Base-by-base conservation (phyloP, 495 filamentous ascomycete genomes). In the Penicillium cinerascens region DNA sequence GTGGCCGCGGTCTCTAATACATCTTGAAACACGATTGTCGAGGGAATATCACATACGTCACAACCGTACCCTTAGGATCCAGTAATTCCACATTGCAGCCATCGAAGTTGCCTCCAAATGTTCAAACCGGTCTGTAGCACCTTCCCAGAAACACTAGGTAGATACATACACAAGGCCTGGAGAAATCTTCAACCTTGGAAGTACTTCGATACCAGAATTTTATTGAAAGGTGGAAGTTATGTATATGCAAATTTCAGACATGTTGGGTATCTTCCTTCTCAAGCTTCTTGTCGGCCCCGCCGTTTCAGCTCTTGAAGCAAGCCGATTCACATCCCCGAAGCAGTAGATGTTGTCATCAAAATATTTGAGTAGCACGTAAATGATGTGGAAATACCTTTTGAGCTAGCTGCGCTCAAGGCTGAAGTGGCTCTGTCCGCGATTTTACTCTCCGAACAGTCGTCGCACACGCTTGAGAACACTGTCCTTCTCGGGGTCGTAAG, bases 401-500 rank as follows among this genome's bases (percentile, higher is more conserved):
- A 41, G 47, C 46, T 3, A n/a, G 39, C 41, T 21, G 37, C 29
- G 47, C 47, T 26, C 33, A 64, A 29, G 42, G 42, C 33, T 27
- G 42, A 21, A 44, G 54, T 13, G 46, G 18, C 37, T 10, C 36
- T 7, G 10, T 36, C n/a, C 7, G 37, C 37, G 42, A 36, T 42
- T 45, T 66, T 83, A 96, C 72, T 97, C 92, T 51, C 92, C 92
- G 81, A 96, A 96, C 51, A 97, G 68, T 56, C 91, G 84, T 62
- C 88, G 81, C 48, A 97, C 95, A 60, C 93, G 82, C 69, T 89
- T 88, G 70, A 97, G 65, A 33, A 99, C 93, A 66, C 91, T 97
- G 71, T 99, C 93, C 77, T 99, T 99, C 75, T 99, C 93, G 0
- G 93, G 93, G 59, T 99, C 95, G 61, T 97, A 99, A 7, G 93